Base-by-base conservation (phyloP, 148 eudicot species). In the Camellia sinensis region DNA sequence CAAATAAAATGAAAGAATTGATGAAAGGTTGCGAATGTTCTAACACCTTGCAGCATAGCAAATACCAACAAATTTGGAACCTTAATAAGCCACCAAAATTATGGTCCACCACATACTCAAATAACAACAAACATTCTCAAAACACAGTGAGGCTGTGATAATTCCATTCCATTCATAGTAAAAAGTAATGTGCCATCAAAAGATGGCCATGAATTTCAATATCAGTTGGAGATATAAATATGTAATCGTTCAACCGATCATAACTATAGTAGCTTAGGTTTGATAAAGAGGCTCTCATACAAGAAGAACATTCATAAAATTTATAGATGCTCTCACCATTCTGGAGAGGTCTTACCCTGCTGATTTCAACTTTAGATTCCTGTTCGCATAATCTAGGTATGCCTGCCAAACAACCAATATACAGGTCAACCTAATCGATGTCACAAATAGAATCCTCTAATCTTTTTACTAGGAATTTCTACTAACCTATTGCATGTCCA, bases 371-470 rank as follows among this genome's bases (percentile, higher is more conserved):
- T 60, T 78, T 12, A 15, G 62, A 75, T 45, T 72, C 76, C 86
- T 81, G 84, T 89, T 91, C 44, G 85, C 88, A 78, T 80, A 90
- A 85, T 93, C 93, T 72, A 93, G 81, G 79, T 93, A 93, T 5
- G 91, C 97, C 95, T 93, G 90, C 68, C 80, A 88, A 1, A 63
- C 52, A 75, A 48, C 29, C 45, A 66, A 10, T 52, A 18, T 10
- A 29, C 37, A 29, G 37, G 37, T 29, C 37, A 29, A 48, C 52
- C 52, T 4, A 48, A 48, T 48, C 52, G 7, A 48, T 7, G 12
- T 14, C 61, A 57, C 12, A 22, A 64, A 4, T 7, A 19, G 10
- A 7, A 19, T 19, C 37, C 11, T 3, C 0, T 19, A 64, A 21
- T 4, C 46, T 22, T 56, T 56, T 2, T 43, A 11, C n/a, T 43